Evolutionary conservation across 2,329 filamentous ascomycete genomes (phyloP).

Genomic region (Pseudopithomyces maydicus): DNA sequence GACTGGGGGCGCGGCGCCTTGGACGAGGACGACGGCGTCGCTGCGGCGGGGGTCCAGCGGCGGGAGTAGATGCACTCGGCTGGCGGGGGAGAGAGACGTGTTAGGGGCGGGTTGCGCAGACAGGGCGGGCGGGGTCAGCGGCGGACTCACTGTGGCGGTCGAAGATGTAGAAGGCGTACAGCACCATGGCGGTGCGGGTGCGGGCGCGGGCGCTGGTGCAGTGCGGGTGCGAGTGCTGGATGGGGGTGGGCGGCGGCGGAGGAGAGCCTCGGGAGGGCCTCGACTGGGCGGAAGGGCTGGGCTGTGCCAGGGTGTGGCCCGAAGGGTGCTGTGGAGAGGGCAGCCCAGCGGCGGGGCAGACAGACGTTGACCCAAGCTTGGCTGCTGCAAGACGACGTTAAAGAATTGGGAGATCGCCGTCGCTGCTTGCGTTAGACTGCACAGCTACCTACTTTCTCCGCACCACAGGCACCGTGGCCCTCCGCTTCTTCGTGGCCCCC

Average conservation of each 20-base stretch:
- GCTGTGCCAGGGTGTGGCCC: background rate
- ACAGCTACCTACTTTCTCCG: too few species aligned
- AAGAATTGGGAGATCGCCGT: too few species aligned
- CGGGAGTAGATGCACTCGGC: slow-evolving; percentile 97
- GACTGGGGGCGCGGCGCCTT: slow-evolving; percentile 46
- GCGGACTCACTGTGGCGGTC: slow-evolving; percentile 82
- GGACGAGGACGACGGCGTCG: slow-evolving; percentile 45
- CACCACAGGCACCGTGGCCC: too few species aligned
- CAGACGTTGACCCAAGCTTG: too few species aligned
- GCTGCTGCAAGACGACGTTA: too few species aligned
- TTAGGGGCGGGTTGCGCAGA: background rate
- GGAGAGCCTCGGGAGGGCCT: background rate
- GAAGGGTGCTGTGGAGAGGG: too few species aligned
- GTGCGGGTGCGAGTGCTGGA: background rate
- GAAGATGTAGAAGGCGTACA: slow-evolving; percentile 99
- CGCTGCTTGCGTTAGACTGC: too few species aligned
- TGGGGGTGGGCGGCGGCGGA: background rate
- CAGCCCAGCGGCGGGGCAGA: too few species aligned
- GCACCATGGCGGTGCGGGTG: slow-evolving; percentile 67
- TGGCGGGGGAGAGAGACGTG: slow-evolving; percentile 47
- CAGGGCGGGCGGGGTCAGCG: background rate
- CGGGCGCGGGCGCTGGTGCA: too few species aligned
- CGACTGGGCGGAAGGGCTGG: background rate
- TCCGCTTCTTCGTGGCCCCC: too few species aligned
- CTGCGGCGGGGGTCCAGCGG: slow-evolving; percentile 71